Conservation (phyloP, 805 yeast genomes). For the Yarrowia divulgata region DNA sequence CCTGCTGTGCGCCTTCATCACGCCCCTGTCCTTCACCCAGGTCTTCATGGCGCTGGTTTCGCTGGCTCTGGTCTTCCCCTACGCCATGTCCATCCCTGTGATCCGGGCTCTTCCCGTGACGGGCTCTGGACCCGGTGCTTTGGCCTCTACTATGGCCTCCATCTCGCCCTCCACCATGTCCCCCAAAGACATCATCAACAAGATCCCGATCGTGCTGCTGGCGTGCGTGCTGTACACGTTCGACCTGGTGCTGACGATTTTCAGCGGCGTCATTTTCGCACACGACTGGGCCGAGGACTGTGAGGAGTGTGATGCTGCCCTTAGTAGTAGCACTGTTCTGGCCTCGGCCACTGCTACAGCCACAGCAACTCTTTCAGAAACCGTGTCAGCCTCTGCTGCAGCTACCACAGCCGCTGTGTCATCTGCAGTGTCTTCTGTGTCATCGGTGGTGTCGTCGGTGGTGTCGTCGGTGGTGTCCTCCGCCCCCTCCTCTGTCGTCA, state of each 20-base stretch:
- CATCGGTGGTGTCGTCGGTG: background rate
- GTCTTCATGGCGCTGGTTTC: slow-evolving; percentile 32
- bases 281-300: slow-evolving; percentile 29
- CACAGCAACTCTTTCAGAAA: background rate
- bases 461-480: background rate
- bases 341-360: background rate
- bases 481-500: background rate
- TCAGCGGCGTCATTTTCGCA: slow-evolving; percentile 18
- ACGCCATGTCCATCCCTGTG: slow-evolving; percentile 35
- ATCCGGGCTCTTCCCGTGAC: slow-evolving; percentile 32
- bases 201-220: slow-evolving; percentile 33
- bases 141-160: slow-evolving; percentile 33
- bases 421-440: background rate
- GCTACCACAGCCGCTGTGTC: background rate
- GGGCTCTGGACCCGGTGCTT: slow-evolving; percentile 11
- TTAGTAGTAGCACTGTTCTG: no score
- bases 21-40: slow-evolving; percentile 27
- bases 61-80: slow-evolving; percentile 24
- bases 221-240: slow-evolving; percentile 26
- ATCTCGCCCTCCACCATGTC: slow-evolving; percentile 38
- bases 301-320: background rate
- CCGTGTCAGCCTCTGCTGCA: background rate
- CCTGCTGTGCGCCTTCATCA: slow-evolving; percentile 26
- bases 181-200: slow-evolving; percentile 35
- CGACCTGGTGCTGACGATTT: slow-evolving; percentile 28